Base-by-base conservation (phyloP, 1,139 yeast genomes). In the Protomyces inouyei region DNA sequence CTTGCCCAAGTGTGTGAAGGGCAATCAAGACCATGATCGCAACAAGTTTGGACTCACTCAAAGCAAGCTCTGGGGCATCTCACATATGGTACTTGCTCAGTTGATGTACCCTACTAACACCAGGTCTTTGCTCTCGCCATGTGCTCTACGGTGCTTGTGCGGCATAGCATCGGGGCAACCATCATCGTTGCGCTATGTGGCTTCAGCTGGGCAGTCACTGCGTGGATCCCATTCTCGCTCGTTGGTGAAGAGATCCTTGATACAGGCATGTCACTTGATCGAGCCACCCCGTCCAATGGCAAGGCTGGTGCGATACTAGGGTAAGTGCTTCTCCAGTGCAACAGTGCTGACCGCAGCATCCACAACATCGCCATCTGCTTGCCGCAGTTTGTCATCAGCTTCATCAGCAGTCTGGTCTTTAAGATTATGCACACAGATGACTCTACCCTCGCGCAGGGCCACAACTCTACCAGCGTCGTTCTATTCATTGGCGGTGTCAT, bases 221-320 rank as follows among this genome's bases (percentile, higher is more conserved):
- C 77, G 2, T 77, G 80, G 80, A 79, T 77, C 0, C 80, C 80
- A 14, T 77, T 73, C 67, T 73, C 79, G 1, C 67, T 77, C 16
- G 71, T 77, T n/a, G 78, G 78, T 0, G 76, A 76, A 65, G 77
- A 77, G 48, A 75, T 77, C 40, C 45, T 55, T 21, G 64, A 52
- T 40, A 14, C 28, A 45, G 14, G 55, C 35, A 55, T 28, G 38
- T 46, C 52, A 63, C 55, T 35, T 59, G 56, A 35, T 28, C 37
- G 8, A 21, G 52, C 32, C 61, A 60, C 60, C 57, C 38, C 46
- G 40, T 46, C 55, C 1, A 64, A 57, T 8, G 66, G 57, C 38
- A 48, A 61, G 28, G 59, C 57, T 10, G 57, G 60, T 5, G 35
- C 54, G 67, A 69, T 54, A 46, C 61, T 40, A 57, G 67, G 25